These are phyloP conservation scores for Colletotrichum tanaceti DNA, from an alignment of 2,329 filamentous ascomycete species.

Conservation along the genomic window DNA sequence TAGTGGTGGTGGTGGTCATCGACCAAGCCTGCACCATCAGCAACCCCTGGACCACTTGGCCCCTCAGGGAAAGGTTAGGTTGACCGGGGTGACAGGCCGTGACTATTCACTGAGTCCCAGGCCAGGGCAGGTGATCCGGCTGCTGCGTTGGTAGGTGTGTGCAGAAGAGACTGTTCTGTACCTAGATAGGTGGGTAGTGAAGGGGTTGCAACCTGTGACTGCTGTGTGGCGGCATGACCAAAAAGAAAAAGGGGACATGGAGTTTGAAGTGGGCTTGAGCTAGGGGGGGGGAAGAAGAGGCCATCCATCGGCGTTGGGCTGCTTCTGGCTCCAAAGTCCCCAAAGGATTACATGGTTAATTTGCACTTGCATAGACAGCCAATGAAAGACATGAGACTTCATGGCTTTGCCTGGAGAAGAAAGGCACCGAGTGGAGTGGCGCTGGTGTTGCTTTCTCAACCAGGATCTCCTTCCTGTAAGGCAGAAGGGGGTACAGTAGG, in stretches of 20 bases:
- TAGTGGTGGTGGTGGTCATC: constrained; percentile 24
- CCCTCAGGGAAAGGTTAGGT: constrained; percentile 11
- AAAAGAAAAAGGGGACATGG: neutral
- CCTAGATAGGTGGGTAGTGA: no score
- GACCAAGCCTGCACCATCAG: constrained; percentile 30
- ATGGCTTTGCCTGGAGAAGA: constrained; percentile 32
- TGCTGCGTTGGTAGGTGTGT: neutral
- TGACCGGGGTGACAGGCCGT: constrained; percentile 21
- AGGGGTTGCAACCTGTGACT: neutral
- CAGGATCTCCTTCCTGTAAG: constrained; percentile 36
- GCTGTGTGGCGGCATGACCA: constrained; percentile 24
- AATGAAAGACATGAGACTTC: constrained; percentile 20
- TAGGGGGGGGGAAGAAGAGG: neutral
- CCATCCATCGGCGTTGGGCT: neutral
- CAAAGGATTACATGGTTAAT: constrained; percentile 29
- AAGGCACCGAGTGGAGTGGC: constrained; percentile 32
- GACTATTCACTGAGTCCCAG: constrained; percentile 6
- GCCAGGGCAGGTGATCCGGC: neutral
- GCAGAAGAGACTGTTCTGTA: neutral
- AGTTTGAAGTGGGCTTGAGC: constrained; percentile 17
- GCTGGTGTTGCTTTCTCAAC: constrained; percentile 25
- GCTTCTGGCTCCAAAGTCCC: constrained; percentile 19
- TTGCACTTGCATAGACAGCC: constrained; percentile 19
- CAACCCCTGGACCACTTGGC: constrained; percentile 29
- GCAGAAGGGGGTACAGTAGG: constrained; percentile 8